Base-by-base conservation (phyloP, 768 basidiomycete genomes). In the Leccinum rimulosum region DNA sequence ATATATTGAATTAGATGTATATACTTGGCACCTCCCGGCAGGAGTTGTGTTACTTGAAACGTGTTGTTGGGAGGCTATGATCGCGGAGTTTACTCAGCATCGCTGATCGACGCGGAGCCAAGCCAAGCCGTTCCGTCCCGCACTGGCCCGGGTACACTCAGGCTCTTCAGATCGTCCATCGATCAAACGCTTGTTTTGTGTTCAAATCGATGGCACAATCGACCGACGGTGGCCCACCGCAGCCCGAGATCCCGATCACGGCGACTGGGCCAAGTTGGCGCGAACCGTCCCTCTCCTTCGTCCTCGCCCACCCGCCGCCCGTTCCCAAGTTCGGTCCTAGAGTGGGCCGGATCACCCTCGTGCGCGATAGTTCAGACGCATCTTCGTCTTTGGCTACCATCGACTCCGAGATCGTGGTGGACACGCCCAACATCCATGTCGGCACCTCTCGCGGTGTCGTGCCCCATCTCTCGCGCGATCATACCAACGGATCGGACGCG, bases 361-460 rank as follows among this genome's bases (percentile, higher is more conserved):
- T 40, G 6, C 68, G 69, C 62, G 30, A 52, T 10, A 12, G 30
- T 35, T 45, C 19, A 45, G 50, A 33, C 22, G 4, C 17, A 10
- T 15, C 49, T 51, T 38, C 19, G 38, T 22, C 25, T 2, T 6
- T 17, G 27, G 14, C 22, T 3, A 2, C 52, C 50, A 51, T 6
- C 33, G 50, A 9, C n/a, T 49, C 25, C 54, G 68, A 82, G 14
- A 52, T 52, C 47, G 68, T 76, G 12, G 76, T 89, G 19, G 66
- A 73, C 33, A 92, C 91, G 0, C 91, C 91, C 1, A 81, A 79
- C 3, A 59, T 89, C 49, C 68, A 91, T 27, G 78, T 84, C 0
- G 70, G 79, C 4, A 90, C 90, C 4, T 87, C 87, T 47, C 84
- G 91, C 14, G 91, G 91, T 0, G 77, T 87, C 28, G 77, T 93